Conservation (phyloP, 1,284 basidiomycete genomes). For the Exsudoporus floridanus region DNA sequence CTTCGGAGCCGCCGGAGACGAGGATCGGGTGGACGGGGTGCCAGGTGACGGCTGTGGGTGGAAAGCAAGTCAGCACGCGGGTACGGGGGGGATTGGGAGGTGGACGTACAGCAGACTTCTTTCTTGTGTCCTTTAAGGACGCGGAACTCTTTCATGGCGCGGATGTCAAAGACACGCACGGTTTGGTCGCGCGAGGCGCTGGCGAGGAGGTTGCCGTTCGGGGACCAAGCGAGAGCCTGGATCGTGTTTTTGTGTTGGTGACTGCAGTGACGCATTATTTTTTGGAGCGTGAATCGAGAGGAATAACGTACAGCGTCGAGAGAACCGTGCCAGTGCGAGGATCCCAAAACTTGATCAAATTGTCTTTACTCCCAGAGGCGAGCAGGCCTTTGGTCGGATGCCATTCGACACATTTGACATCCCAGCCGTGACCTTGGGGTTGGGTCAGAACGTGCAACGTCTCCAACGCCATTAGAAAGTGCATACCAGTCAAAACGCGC, state of each 20-base stretch:
- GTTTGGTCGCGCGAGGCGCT: conserved; percentile 94
- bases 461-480: not conserved
- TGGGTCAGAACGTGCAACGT: conserved; percentile 1
- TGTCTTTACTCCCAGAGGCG: conserved; percentile 95
- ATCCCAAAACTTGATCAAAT: conserved; percentile 99
- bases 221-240: conserved; percentile 90
- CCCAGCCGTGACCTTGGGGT: conserved; percentile 86
- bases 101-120: conserved; percentile 91
- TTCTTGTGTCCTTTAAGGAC: conserved; percentile 94
- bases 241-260: conserved; percentile 98
- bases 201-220: conserved; percentile 90
- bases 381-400: conserved; percentile 95
- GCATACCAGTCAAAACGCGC: conserved; percentile 75
- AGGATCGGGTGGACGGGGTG: conserved; percentile 93
- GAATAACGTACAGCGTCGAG: conserved; percentile 70
- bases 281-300: not conserved
- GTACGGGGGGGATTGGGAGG: not conserved
- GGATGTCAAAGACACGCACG: conserved; percentile 96
- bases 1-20: conserved; percentile 92
- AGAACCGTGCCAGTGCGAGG: conserved; percentile 86
- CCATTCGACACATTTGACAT: conserved; percentile 98
- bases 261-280: conserved; percentile 39
- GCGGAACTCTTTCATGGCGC: conserved; percentile 94
- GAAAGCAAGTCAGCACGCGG: not conserved
- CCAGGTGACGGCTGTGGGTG: conserved; percentile 80